Evolutionary conservation across 345 rosid genomes (phyloP).

Genomic region (Kernera saxatilis): DNA sequence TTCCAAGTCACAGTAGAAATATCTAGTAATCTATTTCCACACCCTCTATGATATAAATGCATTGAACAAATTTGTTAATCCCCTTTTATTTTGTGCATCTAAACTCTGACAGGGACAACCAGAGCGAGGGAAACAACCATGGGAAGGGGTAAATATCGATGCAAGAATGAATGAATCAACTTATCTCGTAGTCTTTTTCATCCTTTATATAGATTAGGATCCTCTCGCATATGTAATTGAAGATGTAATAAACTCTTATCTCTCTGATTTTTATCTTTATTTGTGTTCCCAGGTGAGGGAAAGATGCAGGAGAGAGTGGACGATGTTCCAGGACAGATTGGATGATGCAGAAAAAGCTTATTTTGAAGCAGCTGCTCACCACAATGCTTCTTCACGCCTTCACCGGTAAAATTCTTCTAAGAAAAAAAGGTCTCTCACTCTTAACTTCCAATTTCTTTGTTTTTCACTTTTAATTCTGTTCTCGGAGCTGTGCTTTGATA

Average conservation of each 20-base stretch:
- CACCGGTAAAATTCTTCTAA: conserved; percentile 8
- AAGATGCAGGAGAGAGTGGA: conserved; percentile 85
- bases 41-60: not conserved
- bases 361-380: conserved; percentile 31
- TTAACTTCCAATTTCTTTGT: not conserved
- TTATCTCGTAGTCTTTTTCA: not conserved
- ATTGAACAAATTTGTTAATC: not conserved
- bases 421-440: not conserved
- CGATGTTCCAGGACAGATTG: conserved; percentile 64
- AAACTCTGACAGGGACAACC: conserved; percentile 36
- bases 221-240: no score
- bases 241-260: not conserved
- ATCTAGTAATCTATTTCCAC: not conserved
- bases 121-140: conserved; percentile 47
- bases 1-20: not conserved
- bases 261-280: not conserved
- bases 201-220: not conserved
- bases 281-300: conserved; percentile 53
- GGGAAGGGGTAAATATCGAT: conserved; percentile 52
- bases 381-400: conserved; percentile 8
- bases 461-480: no score
- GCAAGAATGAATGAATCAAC: not conserved
- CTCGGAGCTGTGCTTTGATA: no score
- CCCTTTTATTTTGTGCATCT: not conserved
- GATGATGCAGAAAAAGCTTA: conserved; percentile 58